Conservation (phyloP, 139 green algal species). For the Yamagishiella unicocca region DNA sequence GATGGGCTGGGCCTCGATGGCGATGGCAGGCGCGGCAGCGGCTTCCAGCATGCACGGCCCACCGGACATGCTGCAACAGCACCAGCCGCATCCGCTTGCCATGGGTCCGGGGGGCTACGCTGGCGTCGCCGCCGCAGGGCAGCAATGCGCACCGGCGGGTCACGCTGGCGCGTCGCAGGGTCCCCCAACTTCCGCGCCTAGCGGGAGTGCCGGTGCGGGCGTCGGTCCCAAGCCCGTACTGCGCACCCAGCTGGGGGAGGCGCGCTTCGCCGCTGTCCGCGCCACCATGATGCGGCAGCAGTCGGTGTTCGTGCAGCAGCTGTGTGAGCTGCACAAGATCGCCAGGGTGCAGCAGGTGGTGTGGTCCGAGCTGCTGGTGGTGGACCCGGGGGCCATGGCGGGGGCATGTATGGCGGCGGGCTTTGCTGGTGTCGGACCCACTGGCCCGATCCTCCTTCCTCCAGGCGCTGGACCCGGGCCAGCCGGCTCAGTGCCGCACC, state of each 20-base stretch:
- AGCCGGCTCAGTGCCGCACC: background rate
- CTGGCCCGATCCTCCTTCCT: background rate
- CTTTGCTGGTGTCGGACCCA: background rate
- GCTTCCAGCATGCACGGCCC: background rate
- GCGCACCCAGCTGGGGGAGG: slow-evolving; percentile 49
- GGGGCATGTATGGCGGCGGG: slow-evolving; percentile 4
- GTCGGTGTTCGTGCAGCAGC: slow-evolving; percentile 61
- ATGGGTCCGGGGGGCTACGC: too few relatives aligned
- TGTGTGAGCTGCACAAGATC: slow-evolving; percentile 69
- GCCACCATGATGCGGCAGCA: slow-evolving; percentile 64
- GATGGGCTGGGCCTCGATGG: background rate
- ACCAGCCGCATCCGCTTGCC: too few relatives aligned
- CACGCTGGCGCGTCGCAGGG: too few relatives aligned
- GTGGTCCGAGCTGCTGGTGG: slow-evolving; percentile 31
- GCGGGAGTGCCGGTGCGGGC: background rate
- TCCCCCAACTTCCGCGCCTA: too few relatives aligned
- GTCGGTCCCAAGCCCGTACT: background rate
- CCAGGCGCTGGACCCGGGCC: background rate
- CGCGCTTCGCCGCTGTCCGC: slow-evolving; percentile 52
- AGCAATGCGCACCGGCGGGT: background rate
- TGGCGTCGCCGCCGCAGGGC: background rate
- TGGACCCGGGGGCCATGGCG: slow-evolving; percentile 17
- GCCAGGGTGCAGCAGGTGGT: slow-evolving; percentile 53
- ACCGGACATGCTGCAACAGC: too few relatives aligned
- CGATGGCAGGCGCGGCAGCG: background rate